Base-by-base conservation (phyloP, 1,284 basidiomycete genomes). In the Fomes fomentarius region DNA sequence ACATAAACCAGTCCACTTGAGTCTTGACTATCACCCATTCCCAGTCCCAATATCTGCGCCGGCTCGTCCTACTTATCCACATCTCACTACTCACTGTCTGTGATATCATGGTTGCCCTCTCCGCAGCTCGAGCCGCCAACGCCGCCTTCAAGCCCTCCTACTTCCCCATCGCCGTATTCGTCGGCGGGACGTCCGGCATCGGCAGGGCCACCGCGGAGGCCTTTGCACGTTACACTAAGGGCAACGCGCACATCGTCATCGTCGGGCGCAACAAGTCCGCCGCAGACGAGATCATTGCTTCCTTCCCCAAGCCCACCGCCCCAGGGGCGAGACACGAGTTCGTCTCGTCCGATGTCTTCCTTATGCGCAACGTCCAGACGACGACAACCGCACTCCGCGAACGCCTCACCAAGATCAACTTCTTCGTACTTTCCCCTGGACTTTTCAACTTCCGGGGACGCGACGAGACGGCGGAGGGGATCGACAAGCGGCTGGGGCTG, bases 101-200 rank as follows among this genome's bases (percentile, higher is more conserved):
- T 28, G 14, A 15, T 37, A 24, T 2, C 19, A 63, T 65, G 63
- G 59, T 59, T 34, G 19, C 12, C 10, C 19, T 15, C 25, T 41
- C n/a, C 22, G 8, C 7, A 21, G 21, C 43, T n/a, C 31, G n/a
- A 25, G 21, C 35, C 35, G 35, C 28, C 6, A 37, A 37, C 35
- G 35, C 35, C 6, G 35, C 54, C 1, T 58, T 59, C 41, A 47
- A 56, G 4, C 53, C 58, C 17, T 52, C 51, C 26, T 60, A 59
- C 33, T 48, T 58, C 21, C 72, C 74, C 14, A 66, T 69, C 35
- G 72, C 73, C 14, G 46, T 75, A 43, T 73, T 74, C 55, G 65
- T 74, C n/a, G 72, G 74, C 26, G 69, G 69, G 4, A 71, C 74
- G 0, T 69, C 68, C 31, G 74, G 74, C 19, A 69, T 74, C 21